phyloP scores from a whole-genome alignment of 805 yeast genomes.

The Candida orba region DNA sequence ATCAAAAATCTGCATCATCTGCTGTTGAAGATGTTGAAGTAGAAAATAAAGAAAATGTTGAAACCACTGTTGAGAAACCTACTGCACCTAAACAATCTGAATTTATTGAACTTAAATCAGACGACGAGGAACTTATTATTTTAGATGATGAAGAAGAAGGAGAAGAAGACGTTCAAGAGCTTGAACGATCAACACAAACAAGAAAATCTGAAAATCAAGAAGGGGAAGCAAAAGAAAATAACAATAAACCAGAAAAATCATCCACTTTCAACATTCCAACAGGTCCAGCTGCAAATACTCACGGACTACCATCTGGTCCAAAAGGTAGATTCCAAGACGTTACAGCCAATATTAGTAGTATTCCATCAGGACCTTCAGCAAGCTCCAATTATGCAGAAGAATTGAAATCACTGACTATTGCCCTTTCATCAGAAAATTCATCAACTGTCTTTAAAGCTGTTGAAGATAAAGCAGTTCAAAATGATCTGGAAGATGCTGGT shows the following conservation, averaged over 20 bases:
- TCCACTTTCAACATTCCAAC: background rate
- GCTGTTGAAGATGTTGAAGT: slow-evolving; percentile 5
- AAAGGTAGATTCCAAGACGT: slow-evolving; percentile 5
- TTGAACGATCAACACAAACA: background rate
- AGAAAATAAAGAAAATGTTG: background rate
- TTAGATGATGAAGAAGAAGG: background rate
- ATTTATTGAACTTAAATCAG: background rate
- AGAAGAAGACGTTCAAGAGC: background rate
- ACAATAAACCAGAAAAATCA: background rate
- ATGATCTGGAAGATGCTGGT: background rate
- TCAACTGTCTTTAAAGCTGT: background rate
- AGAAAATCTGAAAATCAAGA: background rate
- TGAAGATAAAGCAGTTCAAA: background rate
- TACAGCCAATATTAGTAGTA: background rate
- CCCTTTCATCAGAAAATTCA: background rate
- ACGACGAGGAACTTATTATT: background rate
- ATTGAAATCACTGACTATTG: background rate
- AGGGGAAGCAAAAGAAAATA: background rate
- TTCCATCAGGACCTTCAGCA: background rate
- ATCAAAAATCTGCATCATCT: background rate
- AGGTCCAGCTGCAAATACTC: slow-evolving; percentile 1
- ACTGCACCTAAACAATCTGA: slow-evolving; percentile 1
- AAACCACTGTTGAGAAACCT: background rate
- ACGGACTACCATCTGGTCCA: background rate
- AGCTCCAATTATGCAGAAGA: background rate